phyloP scores from a whole-genome alignment of 129 eudicot genomes.

The Pulicaria dysenterica region DNA sequence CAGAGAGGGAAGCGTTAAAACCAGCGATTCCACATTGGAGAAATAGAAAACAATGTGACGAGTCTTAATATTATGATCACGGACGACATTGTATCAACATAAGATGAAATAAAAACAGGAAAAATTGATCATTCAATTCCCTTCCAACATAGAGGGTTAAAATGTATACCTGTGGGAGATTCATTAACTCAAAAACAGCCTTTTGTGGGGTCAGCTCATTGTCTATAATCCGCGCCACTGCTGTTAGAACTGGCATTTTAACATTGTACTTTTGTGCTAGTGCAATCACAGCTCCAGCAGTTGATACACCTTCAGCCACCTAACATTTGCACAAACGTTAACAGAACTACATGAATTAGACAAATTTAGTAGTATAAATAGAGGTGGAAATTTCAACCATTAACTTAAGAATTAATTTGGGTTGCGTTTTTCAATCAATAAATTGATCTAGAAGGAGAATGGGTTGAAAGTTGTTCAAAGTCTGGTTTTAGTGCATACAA shows the following conservation, averaged over 20 bases:
- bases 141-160: not conserved
- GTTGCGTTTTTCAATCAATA: not conserved
- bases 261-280: slow-evolving; percentile 95
- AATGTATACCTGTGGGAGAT: slow-evolving; percentile 80
- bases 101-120: not conserved
- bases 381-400: not conserved
- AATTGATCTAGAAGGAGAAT: not conserved
- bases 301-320: slow-evolving; percentile 98
- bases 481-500: not conserved
- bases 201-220: slow-evolving; percentile 89
- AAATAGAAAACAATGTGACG: not conserved
- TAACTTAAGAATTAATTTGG: not conserved
- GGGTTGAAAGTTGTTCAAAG: not conserved
- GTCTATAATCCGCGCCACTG: slow-evolving; percentile 96
- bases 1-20: not conserved
- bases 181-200: slow-evolving; percentile 90
- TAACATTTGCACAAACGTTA: slow-evolving; percentile 28
- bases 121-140: not conserved
- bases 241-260: slow-evolving; percentile 95
- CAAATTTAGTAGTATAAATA: not conserved
- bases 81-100: not conserved
- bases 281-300: slow-evolving; percentile 97
- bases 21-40: not conserved
- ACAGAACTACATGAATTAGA: slow-evolving; percentile 2
- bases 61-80: not conserved